Evolutionary conservation across 1,284 basidiomycete species (phyloP), one percentile per base, ranked within the genome.

Genomic region (Tilletia caries): DNA sequence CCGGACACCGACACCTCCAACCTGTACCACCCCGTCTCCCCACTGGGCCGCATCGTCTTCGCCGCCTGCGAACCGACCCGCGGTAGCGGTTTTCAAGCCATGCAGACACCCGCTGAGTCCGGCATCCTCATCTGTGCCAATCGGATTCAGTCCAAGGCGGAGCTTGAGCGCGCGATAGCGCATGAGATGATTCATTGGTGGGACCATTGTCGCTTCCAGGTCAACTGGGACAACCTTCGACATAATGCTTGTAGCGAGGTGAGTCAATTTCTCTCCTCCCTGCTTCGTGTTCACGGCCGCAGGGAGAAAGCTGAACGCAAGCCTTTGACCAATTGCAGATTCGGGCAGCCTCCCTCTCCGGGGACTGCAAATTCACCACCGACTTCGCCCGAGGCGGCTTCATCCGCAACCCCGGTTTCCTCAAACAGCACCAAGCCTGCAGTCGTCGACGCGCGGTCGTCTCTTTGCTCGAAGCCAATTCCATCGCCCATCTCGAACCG

Each of bases 221-320:
- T 96, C 1, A 90, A 96, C 83, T 97, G 93, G 93, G 85, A 83
- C 66, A 91, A 98, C 83, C 84, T 98, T 67, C 86, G 93, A 67
- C 94, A 97, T 85, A 93, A 95, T 83, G 95, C 95, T 0, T 98
- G 95, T 83, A 92, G 90, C 78, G 95, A 98, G 88, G 93, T 95
- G 80, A 79, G 88, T 85, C 32, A 32, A 4, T 5, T 41, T n/a
- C 25, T 37, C 15, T 29, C 18, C 25, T 50, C 44, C 46, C n/a
- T 29, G 10, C 2, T 44, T 41, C 64, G 37, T 41, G 2, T 41
- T n/a, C n/a, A n/a, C n/a, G n/a, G n/a, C n/a, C n/a, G n/a, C n/a
- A n/a, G n/a, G n/a, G 23, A 44, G 44, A 44, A 27, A 23, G 8
- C 66, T 62, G 32, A 52, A 13, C 32, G 13, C 33, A 60, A 6